Conservation (phyloP, 1,284 basidiomycete species). For the Mycena citricolor region DNA sequence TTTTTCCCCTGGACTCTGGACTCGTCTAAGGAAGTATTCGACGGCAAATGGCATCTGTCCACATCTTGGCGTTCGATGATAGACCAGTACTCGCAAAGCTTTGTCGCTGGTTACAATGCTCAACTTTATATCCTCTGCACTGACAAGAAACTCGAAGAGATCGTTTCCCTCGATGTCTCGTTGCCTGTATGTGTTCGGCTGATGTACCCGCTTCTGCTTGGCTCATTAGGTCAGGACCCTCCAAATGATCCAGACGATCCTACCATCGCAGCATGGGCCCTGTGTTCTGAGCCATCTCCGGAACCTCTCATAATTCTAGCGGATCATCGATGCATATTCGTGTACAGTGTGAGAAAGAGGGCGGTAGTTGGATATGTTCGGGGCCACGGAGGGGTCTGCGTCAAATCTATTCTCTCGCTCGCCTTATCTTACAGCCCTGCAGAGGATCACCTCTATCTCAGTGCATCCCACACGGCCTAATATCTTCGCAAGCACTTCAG, state of each 20-base stretch:
- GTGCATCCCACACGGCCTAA: slow-evolving; percentile 59
- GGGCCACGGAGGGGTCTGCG: slow-evolving; percentile 68
- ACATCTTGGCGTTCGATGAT: too few species aligned
- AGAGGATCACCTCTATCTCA: slow-evolving; percentile 67
- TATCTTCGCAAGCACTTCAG: slow-evolving; percentile 65
- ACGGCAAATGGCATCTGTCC: too few species aligned
- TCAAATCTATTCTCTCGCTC: slow-evolving; percentile 7
- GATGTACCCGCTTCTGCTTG: neutral
- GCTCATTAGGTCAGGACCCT: slow-evolving; percentile 7
- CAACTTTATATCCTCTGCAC: slow-evolving; percentile 41
- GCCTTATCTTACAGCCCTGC: slow-evolving; percentile 6
- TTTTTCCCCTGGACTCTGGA: too few species aligned
- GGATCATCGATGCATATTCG: slow-evolving; percentile 49
- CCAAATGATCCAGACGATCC: slow-evolving; percentile 8
- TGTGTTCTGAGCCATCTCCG: slow-evolving; percentile 42
- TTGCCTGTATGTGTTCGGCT: too few species aligned
- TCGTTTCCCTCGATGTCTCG: slow-evolving; percentile 37
- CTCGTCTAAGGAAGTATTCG: too few species aligned
- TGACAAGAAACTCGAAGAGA: slow-evolving; percentile 28
- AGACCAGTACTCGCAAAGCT: slow-evolving; percentile 2
- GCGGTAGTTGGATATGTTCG: slow-evolving; percentile 47
- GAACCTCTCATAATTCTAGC: slow-evolving; percentile 60
- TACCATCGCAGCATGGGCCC: slow-evolving; percentile 54
- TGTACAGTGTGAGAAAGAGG: slow-evolving; percentile 45
- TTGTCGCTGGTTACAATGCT: slow-evolving; percentile 27